Conservation (phyloP, 495 filamentous ascomycete species). For the Cercophora samala region DNA sequence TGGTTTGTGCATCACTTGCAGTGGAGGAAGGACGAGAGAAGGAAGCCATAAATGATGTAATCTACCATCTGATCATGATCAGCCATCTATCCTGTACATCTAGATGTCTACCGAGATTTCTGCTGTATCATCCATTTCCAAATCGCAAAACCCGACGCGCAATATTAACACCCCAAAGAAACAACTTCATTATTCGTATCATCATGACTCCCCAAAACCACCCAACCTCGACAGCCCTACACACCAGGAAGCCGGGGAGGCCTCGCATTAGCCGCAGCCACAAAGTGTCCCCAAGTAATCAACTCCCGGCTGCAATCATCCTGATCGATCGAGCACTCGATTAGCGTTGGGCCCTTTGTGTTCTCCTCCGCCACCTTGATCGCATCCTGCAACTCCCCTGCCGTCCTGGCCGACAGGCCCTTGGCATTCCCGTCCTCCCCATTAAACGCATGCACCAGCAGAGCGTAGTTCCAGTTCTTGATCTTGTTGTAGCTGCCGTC, state of each 20-base stretch:
- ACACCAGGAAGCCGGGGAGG: slow-evolving; percentile 9
- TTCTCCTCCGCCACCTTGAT: slow-evolving; percentile 10
- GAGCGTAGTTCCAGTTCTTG: slow-evolving; percentile 29
- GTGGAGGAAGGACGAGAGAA: too few species aligned
- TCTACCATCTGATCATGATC: not conserved
- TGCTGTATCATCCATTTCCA: not conserved
- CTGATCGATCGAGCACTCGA: slow-evolving; percentile 29
- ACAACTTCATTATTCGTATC: not conserved
- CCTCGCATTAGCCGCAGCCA: slow-evolving; percentile 27
- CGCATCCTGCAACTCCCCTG: slow-evolving; percentile 23
- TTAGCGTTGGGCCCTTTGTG: slow-evolving; percentile 24
- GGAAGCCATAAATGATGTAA: too few species aligned
- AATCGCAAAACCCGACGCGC: not conserved
- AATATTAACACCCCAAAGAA: not conserved
- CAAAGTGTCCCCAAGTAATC: slow-evolving; percentile 31
- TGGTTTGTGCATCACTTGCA: too few species aligned
- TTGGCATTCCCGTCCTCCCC: slow-evolving; percentile 21
- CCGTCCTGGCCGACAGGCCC: slow-evolving; percentile 21
- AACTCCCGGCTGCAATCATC: slow-evolving; percentile 29
- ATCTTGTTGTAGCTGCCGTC: slow-evolving; percentile 35
- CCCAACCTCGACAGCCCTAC: not conserved
- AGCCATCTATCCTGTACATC: not conserved
- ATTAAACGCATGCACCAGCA: slow-evolving; percentile 26
- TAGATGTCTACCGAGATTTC: not conserved
- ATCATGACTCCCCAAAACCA: not conserved